These are phyloP conservation scores for Grammothele lineata DNA, from an alignment of 768 basidiomycete species.

Conservation along the genomic window DNA sequence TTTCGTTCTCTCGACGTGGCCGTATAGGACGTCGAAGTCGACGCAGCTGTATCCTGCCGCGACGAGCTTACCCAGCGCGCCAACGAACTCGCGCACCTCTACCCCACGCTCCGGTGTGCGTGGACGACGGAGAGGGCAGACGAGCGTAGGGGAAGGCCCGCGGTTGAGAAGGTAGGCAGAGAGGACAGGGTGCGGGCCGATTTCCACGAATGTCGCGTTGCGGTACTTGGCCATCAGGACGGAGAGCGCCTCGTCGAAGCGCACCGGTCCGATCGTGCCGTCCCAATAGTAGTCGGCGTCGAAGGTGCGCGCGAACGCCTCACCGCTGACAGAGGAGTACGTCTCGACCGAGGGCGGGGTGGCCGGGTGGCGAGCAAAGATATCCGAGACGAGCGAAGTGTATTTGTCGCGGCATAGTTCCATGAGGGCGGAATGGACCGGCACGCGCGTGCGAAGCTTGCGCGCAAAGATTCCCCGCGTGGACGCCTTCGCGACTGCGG, in stretches of 20 bases:
- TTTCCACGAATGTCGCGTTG: constrained; percentile 32
- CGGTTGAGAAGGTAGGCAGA: constrained; percentile 32
- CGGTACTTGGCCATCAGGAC: constrained; percentile 18
- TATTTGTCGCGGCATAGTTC: constrained; percentile 31
- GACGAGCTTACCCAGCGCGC: constrained; percentile 27
- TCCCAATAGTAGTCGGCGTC: constrained; percentile 39
- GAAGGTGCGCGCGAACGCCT: constrained; percentile 20
- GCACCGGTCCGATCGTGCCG: constrained; percentile 34
- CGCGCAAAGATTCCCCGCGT: constrained; percentile 30
- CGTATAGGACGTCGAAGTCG: constrained; percentile 30
- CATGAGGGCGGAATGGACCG: constrained; percentile 38
- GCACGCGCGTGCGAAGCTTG: constrained; percentile 33
- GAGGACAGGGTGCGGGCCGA: constrained; percentile 38
- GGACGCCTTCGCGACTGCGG: constrained; percentile 26
- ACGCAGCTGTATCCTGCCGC: constrained; percentile 27
- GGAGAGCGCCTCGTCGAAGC: constrained; percentile 31
- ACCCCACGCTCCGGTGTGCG: constrained; percentile 16
- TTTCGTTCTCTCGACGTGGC: neutral
- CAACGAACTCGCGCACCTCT: constrained; percentile 26
- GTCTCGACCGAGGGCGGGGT: constrained; percentile 29
- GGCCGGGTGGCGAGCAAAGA: no score
- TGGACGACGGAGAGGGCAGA: no score
- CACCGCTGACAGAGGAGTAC: constrained; percentile 36
- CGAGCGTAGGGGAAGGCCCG: constrained; percentile 26
- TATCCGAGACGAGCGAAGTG: constrained; percentile 21